Evolutionary conservation across 2,329 filamentous ascomycete species (phyloP).

Genomic region (Fusarium sp.): DNA sequence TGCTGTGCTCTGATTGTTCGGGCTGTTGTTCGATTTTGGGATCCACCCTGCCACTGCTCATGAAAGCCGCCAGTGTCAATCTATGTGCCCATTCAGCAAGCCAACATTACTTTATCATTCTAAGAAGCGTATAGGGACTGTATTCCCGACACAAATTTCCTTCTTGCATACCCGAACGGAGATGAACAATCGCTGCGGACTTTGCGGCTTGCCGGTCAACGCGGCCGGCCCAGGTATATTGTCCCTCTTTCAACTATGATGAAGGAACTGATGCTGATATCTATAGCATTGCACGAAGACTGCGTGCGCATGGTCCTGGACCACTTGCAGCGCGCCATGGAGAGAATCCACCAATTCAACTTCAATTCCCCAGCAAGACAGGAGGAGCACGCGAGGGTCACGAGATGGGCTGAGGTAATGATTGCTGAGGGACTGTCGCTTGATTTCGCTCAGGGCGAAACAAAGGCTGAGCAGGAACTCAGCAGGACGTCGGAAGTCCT

Average conservation of each 20-base stretch:
- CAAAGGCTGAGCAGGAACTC: background rate
- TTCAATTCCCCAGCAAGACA: too few species aligned
- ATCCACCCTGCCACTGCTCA: background rate
- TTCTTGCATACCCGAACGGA: background rate
- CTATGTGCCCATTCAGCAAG: background rate
- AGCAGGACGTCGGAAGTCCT: background rate
- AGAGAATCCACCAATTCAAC: too few species aligned
- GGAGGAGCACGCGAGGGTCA: too few species aligned
- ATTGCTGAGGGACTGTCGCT: background rate
- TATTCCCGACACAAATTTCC: too few species aligned
- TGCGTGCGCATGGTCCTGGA: too few species aligned
- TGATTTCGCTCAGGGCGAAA: background rate
- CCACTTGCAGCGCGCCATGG: too few species aligned
- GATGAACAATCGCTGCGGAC: too few species aligned
- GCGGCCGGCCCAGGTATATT: background rate
- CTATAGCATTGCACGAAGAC: too few species aligned
- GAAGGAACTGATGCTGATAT: background rate
- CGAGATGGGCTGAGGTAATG: background rate
- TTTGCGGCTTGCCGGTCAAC: background rate
- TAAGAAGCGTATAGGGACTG: background rate
- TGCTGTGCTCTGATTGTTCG: background rate
- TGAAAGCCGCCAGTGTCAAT: background rate
- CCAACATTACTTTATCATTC: too few species aligned
- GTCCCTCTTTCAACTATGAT: background rate
- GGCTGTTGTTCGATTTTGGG: background rate